Conservation (phyloP, 2,329 filamentous ascomycete genomes). For the Trichoderma harzianum region DNA sequence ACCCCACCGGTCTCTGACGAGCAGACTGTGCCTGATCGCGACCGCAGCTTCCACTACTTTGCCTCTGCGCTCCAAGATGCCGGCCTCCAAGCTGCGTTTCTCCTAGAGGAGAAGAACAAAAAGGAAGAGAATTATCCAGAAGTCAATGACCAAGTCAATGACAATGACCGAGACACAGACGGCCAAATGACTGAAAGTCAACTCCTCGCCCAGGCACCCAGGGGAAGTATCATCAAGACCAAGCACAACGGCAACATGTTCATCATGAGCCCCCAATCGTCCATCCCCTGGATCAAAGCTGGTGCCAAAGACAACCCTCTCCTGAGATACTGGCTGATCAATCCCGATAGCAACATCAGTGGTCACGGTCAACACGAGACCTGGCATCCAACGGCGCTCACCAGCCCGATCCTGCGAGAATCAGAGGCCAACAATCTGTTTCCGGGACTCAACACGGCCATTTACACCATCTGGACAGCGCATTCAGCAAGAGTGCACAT, state of each 20-base stretch:
- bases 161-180: too few relatives aligned
- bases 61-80: constrained; percentile 1
- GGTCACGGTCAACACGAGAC: background rate
- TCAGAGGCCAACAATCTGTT: constrained; percentile 16
- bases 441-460: constrained; percentile 10
- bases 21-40: background rate
- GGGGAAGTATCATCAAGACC: constrained; percentile 11
- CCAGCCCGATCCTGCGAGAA: constrained; percentile 20
- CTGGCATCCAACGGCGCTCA: constrained; percentile 18
- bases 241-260: constrained; percentile 6
- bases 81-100: constrained; percentile 17
- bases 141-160: background rate
- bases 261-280: constrained; percentile 13
- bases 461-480: background rate
- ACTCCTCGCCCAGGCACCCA: background rate
- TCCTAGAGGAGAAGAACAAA: background rate
- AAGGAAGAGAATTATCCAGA: background rate
- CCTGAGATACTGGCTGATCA: constrained; percentile 18
- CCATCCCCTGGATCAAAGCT: background rate
- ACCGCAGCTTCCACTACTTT: constrained; percentile 8
- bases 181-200: background rate
- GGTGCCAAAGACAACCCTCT: background rate
- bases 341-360: background rate
- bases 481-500: background rate
- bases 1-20: background rate